Evolutionary conservation across 2,329 filamentous ascomycete species (phyloP).

Genomic region (Arthrobotrys iridis): DNA sequence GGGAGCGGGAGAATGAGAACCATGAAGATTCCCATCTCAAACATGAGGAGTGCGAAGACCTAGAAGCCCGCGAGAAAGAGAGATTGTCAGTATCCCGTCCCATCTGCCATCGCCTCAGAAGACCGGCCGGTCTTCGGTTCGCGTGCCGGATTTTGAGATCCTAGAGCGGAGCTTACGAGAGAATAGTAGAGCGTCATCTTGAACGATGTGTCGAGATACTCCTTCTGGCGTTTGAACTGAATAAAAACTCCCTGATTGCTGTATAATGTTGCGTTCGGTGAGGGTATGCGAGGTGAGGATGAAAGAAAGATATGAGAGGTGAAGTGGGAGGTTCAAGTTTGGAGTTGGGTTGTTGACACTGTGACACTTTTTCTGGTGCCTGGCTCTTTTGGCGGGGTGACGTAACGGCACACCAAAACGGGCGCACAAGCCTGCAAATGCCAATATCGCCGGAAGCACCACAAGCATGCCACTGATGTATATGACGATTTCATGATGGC

Average conservation of each 20-base stretch:
- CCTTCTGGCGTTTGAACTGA: background rate
- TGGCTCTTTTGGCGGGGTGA: conserved; percentile 38
- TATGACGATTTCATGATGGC: no score
- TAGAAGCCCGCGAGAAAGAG: conserved; percentile 60
- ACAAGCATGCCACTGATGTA: background rate
- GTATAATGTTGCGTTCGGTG: background rate
- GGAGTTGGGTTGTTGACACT: conserved; percentile 35
- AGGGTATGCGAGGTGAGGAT: background rate
- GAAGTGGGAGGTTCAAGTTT: background rate
- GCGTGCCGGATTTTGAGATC: background rate
- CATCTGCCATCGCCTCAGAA: background rate
- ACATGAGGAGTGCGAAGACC: conserved; percentile 84
- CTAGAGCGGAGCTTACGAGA: conserved; percentile 62
- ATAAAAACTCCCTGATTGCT: background rate
- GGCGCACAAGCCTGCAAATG: background rate
- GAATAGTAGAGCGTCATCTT: conserved; percentile 68
- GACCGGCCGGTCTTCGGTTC: background rate
- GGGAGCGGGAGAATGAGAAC: conserved; percentile 86
- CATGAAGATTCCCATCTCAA: conserved; percentile 84
- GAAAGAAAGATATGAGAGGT: background rate
- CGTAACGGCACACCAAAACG: conserved; percentile 32
- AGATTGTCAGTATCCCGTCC: background rate
- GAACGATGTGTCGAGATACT: conserved; percentile 31
- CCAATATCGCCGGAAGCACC: background rate
- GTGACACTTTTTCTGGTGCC: conserved; percentile 34